Evolutionary conservation across 2,329 filamentous ascomycete species (phyloP), one percentile per base, ranked within the genome.

Genomic region (Fonsecaea erecta): DNA sequence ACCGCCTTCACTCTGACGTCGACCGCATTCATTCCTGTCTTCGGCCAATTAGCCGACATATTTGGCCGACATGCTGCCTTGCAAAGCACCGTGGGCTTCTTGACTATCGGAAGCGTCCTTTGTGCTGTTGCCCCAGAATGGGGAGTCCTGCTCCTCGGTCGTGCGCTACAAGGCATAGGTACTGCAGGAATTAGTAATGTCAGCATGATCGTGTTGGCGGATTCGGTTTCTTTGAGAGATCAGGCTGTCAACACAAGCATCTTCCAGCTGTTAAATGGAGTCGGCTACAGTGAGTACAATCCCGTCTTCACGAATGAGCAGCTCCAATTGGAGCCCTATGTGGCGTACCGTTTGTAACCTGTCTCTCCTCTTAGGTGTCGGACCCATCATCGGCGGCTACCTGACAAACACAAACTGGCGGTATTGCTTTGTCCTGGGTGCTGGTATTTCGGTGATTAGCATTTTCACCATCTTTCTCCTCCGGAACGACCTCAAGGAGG

Each of bases 1-100:
- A 88, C 88, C 0, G 81, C 87, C 6, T 91, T 90, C 75, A 90
- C 87, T 59, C 78, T 91, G 14, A 87, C 88, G 1, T 84, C 87
- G 1, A 90, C 81, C 0, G 78, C 79, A 1, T 74, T 84, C 1
- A 83, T 83, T 57, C 84, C 84, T 0, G 67, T 85, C 0, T 81
- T 81, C 51, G 83, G 82, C 0, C 82, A 86, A 67, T 67, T 84
- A 0, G 77, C 80, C 14, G 79, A 85, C 59, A 77, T 86, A n/a
- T 86, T 82, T 66, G 84, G 85, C 2, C 77, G 85, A n/a, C 65
- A 67, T 54, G 18, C 60, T 2, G 34, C 84, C 4, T 77, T 91
- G 7, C 86, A 89, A 55, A 77, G 82, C 8, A 80, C 86, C 34
- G 80, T 89, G 53, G 73, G 86, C 35, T 74, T 84, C 84, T 78